Evolutionary conservation across 108 stramenopile species (phyloP).

Genomic region (Asterionellopsis glacialis): DNA sequence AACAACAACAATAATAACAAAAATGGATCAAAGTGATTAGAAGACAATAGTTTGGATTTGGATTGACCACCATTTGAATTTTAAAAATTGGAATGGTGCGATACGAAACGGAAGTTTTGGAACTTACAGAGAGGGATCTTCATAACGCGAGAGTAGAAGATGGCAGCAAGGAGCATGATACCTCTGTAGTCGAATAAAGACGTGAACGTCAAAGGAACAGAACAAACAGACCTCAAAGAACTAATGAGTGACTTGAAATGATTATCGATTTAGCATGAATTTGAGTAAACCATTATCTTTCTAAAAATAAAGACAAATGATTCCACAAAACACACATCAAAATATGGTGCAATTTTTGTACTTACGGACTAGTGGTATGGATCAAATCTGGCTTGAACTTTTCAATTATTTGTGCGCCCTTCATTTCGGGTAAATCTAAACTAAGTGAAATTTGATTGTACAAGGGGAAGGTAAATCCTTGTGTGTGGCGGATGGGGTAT

Average conservation of each 20-base stretch:
- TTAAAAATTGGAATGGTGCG: too few species aligned
- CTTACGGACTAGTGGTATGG: conserved; percentile 91
- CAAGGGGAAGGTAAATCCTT: conserved; percentile 91
- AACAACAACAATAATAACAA: too few species aligned
- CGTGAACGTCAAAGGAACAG: background rate
- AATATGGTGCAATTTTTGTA: background rate
- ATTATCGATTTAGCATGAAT: background rate
- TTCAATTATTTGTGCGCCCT: conserved; percentile 79
- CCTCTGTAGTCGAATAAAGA: conserved; percentile 41
- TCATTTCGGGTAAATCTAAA: conserved; percentile 84
- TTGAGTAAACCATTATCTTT: background rate
- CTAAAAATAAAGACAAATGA: background rate
- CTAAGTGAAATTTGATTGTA: conserved; percentile 91
- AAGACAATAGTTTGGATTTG: background rate
- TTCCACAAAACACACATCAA: background rate
- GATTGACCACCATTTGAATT: background rate
- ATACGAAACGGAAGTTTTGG: background rate
- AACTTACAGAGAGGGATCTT: conserved; percentile 54
- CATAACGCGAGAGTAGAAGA: conserved; percentile 83
- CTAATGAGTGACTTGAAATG: background rate
- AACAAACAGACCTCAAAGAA: background rate
- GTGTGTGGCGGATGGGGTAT: conserved; percentile 80
- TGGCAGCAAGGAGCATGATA: conserved; percentile 79
- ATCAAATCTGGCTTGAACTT: conserved; percentile 86
- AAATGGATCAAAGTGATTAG: background rate